phyloP scores from a whole-genome alignment of 140 eudicot species.

The Anethum foeniculum region DNA sequence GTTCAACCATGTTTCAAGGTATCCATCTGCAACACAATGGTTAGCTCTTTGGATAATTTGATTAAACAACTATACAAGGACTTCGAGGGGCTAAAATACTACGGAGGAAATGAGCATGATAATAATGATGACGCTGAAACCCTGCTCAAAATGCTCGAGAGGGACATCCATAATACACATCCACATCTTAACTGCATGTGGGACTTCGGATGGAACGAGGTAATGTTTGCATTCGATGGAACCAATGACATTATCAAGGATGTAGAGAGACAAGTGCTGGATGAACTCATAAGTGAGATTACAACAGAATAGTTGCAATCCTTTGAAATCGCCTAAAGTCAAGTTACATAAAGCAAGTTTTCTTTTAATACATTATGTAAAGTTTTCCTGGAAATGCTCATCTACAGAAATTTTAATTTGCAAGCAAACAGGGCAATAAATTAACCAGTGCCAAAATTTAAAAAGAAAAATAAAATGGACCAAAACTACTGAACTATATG shows the following conservation, averaged over 20 bases:
- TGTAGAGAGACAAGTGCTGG: slow-evolving; percentile 51
- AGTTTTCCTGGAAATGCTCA: neutral
- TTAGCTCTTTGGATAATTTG: slow-evolving; percentile 55
- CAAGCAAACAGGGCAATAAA: neutral
- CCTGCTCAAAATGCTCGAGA: slow-evolving; percentile 62
- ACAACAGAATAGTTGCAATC: slow-evolving; percentile 30
- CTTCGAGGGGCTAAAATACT: slow-evolving; percentile 42
- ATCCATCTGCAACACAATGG: slow-evolving; percentile 17
- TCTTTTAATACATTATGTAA: neutral
- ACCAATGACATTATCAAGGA: slow-evolving; percentile 52
- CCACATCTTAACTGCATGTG: slow-evolving; percentile 60
- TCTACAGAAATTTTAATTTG: neutral
- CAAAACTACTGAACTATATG: neutral
- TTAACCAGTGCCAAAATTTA: no score
- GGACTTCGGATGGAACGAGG: slow-evolving; percentile 72
- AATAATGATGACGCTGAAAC: slow-evolving; percentile 41
- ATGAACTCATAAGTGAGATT: slow-evolving; percentile 58
- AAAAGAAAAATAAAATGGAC: no score
- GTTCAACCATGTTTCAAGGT: slow-evolving; percentile 33
- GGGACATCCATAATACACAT: slow-evolving; percentile 38
- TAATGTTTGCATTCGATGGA: slow-evolving; percentile 37
- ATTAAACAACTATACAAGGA: slow-evolving; percentile 59
- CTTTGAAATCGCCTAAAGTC: slow-evolving; percentile 19
- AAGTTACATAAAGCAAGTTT: neutral
- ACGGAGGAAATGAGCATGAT: slow-evolving; percentile 32